These are phyloP conservation scores for Sporopachydermia lactativora DNA, from an alignment of 805 yeast genomes.

Conservation along the genomic window DNA sequence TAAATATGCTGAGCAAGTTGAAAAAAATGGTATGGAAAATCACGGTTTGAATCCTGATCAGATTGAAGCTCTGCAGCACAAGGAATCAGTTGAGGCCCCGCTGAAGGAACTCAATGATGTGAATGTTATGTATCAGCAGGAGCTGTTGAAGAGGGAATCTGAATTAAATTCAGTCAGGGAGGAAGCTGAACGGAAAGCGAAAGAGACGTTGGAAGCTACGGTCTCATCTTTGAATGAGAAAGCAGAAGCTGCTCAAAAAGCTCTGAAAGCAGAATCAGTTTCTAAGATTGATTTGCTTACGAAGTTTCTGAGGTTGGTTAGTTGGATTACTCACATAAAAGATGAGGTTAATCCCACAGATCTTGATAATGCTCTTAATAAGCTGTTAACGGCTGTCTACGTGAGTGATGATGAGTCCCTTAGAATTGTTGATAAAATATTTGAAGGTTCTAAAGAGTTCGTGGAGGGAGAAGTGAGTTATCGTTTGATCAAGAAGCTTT, in stretches of 20 bases:
- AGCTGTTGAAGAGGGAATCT: neutral
- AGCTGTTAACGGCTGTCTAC: constrained; percentile 17
- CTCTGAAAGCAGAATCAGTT: neutral
- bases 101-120: constrained; percentile 20
- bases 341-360: constrained; percentile 11
- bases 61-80: constrained; percentile 17
- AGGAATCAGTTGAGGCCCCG: constrained; percentile 21
- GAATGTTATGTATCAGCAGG: neutral
- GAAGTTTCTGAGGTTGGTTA: constrained; percentile 20
- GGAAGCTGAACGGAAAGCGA: neutral
- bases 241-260: neutral
- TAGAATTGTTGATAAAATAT: constrained; percentile 17
- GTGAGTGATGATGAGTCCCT: constrained; percentile 19
- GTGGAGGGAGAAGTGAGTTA: constrained; percentile 11
- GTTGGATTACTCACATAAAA: constrained; percentile 18
- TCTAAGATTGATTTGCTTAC: constrained; percentile 11
- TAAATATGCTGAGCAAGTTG: constrained; percentile 18
- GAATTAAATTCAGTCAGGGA: neutral
- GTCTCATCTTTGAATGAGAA: neutral
- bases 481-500: constrained; percentile 6
- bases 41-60: constrained; percentile 20
- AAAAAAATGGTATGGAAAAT: constrained; percentile 6
- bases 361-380: constrained; percentile 16
- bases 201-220: neutral
- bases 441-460: constrained; percentile 15